Conservation (phyloP, 352 stramenopile genomes). For the Phytophthora cryptogea region DNA sequence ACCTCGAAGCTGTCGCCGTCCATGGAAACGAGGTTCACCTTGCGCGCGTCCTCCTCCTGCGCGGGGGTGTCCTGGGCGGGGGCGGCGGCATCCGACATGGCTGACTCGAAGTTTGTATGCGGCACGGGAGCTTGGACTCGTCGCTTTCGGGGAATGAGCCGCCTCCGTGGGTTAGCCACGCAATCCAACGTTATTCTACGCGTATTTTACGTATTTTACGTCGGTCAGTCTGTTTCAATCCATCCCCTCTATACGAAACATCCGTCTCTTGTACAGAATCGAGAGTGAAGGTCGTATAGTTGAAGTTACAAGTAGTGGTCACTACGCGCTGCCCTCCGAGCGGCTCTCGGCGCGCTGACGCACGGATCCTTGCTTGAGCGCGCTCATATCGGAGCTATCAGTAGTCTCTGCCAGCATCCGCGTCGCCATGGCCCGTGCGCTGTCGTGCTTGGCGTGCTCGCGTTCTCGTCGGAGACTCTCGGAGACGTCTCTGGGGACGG, state of each 20-base stretch:
- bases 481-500: conserved; percentile 57
- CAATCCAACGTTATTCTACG: background rate
- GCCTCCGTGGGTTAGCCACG: conserved; percentile 11
- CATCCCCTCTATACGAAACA: conserved; percentile 5
- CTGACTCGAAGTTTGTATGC: conserved; percentile 27
- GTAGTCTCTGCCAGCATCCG: conserved; percentile 20
- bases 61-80: conserved; percentile 47
- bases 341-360: background rate
- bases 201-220: background rate
- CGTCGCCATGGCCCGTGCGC: conserved; percentile 60
- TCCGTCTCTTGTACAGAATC: conserved; percentile 6
- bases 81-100: conserved; percentile 63
- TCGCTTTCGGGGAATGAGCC: conserved; percentile 15
- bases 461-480: conserved; percentile 55
- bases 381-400: conserved; percentile 12
- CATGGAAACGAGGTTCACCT: conserved; percentile 91
- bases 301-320: conserved; percentile 9
- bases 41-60: conserved; percentile 79
- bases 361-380: conserved; percentile 5
- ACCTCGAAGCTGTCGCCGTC: conserved; percentile 98
- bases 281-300: conserved; percentile 18
- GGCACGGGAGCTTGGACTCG: conserved; percentile 12
- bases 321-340: conserved; percentile 1
- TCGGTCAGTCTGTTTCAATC: background rate
- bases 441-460: conserved; percentile 73